Conservation (phyloP, 179 eudicot genomes). For the Nepenthes alata region DNA sequence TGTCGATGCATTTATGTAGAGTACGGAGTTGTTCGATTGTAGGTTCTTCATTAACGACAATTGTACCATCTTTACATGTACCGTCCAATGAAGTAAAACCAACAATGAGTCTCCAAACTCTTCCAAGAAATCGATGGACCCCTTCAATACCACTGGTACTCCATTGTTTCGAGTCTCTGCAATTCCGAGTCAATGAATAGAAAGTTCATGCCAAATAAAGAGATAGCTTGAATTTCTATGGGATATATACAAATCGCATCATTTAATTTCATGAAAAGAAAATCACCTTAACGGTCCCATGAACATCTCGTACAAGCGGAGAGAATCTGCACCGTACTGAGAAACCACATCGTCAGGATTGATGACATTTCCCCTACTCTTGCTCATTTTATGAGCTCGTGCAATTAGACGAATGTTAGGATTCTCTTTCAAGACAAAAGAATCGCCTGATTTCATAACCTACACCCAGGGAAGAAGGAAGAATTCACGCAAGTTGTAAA, state of each 20-base stretch:
- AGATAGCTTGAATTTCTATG: not conserved
- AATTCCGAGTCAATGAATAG: conserved; percentile 12
- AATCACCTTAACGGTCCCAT: conserved; percentile 94
- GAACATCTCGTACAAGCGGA: conserved; percentile 97
- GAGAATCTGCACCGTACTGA: conserved; percentile 94
- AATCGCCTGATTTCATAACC: conserved; percentile 84
- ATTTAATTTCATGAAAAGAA: not conserved
- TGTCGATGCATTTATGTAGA: conserved; percentile 80
- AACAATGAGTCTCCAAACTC: conserved; percentile 87
- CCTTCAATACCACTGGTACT: conserved; percentile 95
- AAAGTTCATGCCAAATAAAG: not conserved
- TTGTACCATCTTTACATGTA: conserved; percentile 51
- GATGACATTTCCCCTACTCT: conserved; percentile 89
- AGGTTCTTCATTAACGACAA: conserved; percentile 49
- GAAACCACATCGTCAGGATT: conserved; percentile 93
- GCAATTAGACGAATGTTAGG: conserved; percentile 59
- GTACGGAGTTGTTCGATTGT: conserved; percentile 65
- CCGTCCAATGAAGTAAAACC: conserved; percentile 70
- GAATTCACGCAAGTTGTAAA: not conserved
- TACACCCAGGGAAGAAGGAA: conserved; percentile 10
- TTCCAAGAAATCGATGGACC: conserved; percentile 79
- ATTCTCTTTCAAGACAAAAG: conserved; percentile 73
- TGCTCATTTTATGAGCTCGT: conserved; percentile 93
- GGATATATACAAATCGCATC: not conserved
- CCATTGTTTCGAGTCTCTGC: conserved; percentile 87